Base-by-base conservation (phyloP, 352 stramenopile genomes). In the Achlya hypogyna region DNA sequence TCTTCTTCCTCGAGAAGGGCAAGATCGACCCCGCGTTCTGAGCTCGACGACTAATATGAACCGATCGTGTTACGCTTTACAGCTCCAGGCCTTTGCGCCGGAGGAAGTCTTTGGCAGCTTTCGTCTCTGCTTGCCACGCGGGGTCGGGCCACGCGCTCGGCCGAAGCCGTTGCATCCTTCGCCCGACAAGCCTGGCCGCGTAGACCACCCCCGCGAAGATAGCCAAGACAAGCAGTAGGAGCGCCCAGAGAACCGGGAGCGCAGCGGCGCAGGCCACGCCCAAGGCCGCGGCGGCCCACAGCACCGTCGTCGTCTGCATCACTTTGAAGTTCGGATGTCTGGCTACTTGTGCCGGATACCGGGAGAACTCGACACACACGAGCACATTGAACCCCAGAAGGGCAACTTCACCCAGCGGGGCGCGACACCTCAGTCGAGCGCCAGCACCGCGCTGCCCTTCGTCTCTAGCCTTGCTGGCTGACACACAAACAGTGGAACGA, bases 1-100 rank as follows among this genome's bases (percentile, higher is more conserved):
- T 93, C 68, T 66, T 83, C 65, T 75, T 91, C 42, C 69, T 80
- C 18, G 85, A 93, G 45, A 83, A 91, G 69, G 75, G 77, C 3
- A 45, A 80, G 27, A 88, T 51, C 47, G 59, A 65, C 18, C 59
- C 38, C 4, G 59, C 59, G 29, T 65, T 65, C 34, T 65, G 56
- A 65, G 5, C n/a, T n/a, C 25, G 31, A 56, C 8, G 31, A 1
- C 49, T 56, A 20, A 56, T 31, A 10, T 56, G 16, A 27, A 20
- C 14, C n/a, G 25, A 38, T 56, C 49, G 25, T 10, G 25, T 20
- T 38, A 56, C 14, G 49, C 25, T 56, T 56, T n/a, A 45, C 38
- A 45, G 38, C 38, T 45, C 38, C 12, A 45, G 38, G 1, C 38
- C 38, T 18, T 45, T 45, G 12, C n/a, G 14, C 12, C 38, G 38